A percentile compares a stretch with the other conserved stretches of the same genome.
Evolutionary conservation across 2,329 filamentous ascomycete species (phyloP).

Genomic region (Leptographium radiaticola): DNA sequence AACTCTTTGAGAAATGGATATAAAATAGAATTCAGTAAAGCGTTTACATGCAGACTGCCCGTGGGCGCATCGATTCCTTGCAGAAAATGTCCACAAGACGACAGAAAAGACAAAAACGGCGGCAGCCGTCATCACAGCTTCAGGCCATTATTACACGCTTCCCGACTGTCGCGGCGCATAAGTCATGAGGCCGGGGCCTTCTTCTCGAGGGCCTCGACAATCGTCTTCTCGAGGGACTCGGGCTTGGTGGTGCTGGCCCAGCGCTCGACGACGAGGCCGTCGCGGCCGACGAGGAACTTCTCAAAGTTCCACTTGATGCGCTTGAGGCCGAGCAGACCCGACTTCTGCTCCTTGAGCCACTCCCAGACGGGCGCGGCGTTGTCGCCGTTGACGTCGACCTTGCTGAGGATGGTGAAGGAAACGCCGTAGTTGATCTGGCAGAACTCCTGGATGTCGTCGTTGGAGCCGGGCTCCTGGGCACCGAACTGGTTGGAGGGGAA

Average conservation of each 20-base stretch:
- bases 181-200: slow-evolving; percentile 17
- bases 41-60: too few relatives aligned
- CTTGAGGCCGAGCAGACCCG: slow-evolving; percentile 80
- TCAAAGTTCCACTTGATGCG: slow-evolving; percentile 99
- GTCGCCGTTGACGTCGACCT: slow-evolving; percentile 88
- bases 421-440: slow-evolving; percentile 94
- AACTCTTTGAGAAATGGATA: too few relatives aligned
- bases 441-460: slow-evolving; percentile 70
- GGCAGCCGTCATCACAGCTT: too few relatives aligned
- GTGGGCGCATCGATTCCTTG: too few relatives aligned
- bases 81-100: too few relatives aligned
- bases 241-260: slow-evolving; percentile 88
- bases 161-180: too few relatives aligned
- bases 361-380: slow-evolving; percentile 66
- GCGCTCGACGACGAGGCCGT: slow-evolving; percentile 72
- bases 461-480: slow-evolving; percentile 70
- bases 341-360: slow-evolving; percentile 61
- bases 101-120: too few relatives aligned
- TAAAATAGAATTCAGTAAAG: too few relatives aligned
- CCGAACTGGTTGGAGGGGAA: slow-evolving; percentile 99
- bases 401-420: slow-evolving; percentile 78
- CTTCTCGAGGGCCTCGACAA: slow-evolving; percentile 61
- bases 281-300: slow-evolving; percentile 82
- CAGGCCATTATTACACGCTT: too few relatives aligned
- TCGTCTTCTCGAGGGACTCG: slow-evolving; percentile 60